A percentile compares a stretch with the other conserved stretches of the same genome.
These are phyloP conservation scores for Penicillium antarcticum DNA, from an alignment of 495 filamentous ascomycete genomes.

Conservation along the genomic window DNA sequence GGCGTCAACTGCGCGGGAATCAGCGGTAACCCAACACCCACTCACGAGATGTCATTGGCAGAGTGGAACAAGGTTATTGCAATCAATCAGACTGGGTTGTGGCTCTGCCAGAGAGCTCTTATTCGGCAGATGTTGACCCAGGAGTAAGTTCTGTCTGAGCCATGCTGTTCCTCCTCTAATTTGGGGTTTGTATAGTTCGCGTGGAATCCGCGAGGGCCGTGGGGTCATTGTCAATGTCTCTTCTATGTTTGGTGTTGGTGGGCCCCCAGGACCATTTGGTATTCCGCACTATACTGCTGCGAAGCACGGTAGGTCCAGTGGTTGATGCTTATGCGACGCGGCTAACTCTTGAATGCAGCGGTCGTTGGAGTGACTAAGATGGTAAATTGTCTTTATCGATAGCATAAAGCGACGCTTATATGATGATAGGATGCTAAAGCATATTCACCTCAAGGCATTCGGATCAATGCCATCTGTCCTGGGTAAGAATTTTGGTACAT, in stretches of 20 bases:
- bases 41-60: constrained; percentile 27
- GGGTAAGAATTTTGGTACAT: constrained; percentile 21
- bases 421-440: constrained; percentile 35
- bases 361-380: constrained; percentile 42
- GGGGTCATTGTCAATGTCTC: constrained; percentile 32
- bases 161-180: background rate
- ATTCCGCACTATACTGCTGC: constrained; percentile 36
- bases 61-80: constrained; percentile 41
- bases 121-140: constrained; percentile 50
- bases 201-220: constrained; percentile 17
- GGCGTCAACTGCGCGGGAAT: constrained; percentile 48
- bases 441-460: constrained; percentile 41
- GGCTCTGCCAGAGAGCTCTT: constrained; percentile 44
- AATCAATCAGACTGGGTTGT: constrained; percentile 47
- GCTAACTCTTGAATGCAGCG: constrained; percentile 10
- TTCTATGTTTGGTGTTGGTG: constrained; percentile 24
- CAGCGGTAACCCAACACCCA: constrained; percentile 14
- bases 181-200: constrained; percentile 4
- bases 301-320: constrained; percentile 37
- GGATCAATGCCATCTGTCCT: constrained; percentile 50
- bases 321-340: background rate
- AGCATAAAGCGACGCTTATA: background rate
- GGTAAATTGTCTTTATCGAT: background rate
- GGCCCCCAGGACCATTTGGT: constrained; percentile 14
- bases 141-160: constrained; percentile 20